Conservation (phyloP, 305 asterid genomes). For the Fraxinus latifolia region DNA sequence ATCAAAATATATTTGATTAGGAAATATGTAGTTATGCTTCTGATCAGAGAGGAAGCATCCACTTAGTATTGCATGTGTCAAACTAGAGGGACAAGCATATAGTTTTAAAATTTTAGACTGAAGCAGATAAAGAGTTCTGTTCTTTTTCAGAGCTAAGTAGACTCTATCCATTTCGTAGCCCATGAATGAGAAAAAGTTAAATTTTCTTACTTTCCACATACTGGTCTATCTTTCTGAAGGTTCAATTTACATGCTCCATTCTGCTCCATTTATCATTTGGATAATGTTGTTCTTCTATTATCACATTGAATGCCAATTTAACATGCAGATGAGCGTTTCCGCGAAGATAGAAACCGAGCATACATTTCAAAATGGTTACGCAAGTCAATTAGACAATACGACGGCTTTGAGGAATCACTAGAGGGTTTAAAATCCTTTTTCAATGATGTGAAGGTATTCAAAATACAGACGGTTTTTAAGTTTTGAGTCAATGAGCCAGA, state of each 20-base stretch:
- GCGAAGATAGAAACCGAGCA: slow-evolving; percentile 68
- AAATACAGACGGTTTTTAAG: slow-evolving; percentile 5
- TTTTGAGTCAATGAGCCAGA: slow-evolving; percentile 15
- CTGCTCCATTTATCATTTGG: not conserved
- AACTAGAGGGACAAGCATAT: not conserved
- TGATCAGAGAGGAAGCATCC: not conserved
- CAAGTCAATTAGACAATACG: slow-evolving; percentile 67
- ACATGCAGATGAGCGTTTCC: slow-evolving; percentile 83
- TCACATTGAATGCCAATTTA: not conserved
- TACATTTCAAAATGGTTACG: slow-evolving; percentile 93
- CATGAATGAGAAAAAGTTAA: not conserved
- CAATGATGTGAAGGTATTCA: slow-evolving; percentile 63
- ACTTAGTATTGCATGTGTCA: not conserved
- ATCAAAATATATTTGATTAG: not conserved
- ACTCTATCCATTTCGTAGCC: not conserved
- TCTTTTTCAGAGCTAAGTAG: not conserved
- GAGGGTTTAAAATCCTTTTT: slow-evolving; percentile 72
- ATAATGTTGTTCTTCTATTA: not conserved
- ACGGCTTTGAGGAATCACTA: slow-evolving; percentile 60
- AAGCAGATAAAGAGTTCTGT: not conserved
- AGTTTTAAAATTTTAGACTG: not conserved
- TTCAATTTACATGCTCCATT: slow-evolving; percentile 8
- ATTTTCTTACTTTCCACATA: not conserved
- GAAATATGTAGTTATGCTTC: not conserved
- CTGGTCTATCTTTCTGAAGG: slow-evolving; percentile 4